Evolutionary conservation across 1,284 basidiomycete genomes (phyloP), one percentile per base, ranked within the genome.

Genomic region (Ustilago tritici): DNA sequence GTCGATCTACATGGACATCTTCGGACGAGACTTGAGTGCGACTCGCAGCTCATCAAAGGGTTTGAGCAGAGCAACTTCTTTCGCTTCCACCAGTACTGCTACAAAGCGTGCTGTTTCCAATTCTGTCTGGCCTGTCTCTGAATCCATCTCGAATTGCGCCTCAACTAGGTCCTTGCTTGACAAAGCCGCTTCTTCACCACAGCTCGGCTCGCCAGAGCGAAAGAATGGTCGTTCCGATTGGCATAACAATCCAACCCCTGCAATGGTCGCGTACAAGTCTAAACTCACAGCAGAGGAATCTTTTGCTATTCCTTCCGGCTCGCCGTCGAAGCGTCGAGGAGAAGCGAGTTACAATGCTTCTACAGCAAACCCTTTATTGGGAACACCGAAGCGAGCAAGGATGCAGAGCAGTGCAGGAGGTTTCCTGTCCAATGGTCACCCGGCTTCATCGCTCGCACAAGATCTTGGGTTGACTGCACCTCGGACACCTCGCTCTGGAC

Each of bases 371-470:
- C 61, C 53, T 19, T 15, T 70, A 12, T 41, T 70, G 8, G 63
- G 54, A 34, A 66, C 75, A 15, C 66, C 65, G 28, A 58, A 56
- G 2, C 32, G 76, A 2, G 28, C 38, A n/a, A 49, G 71, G 11
- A 56, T 74, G 55, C 64, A 78, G 55, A 74, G 70, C 56, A 61
- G 56, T 28, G 70, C 2, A 28, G 3, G 64, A 14, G 70, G 70
- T 9, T 71, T 81, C 43, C 56, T 81, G 2, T 71, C 79, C 36
- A 81, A 81, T 36, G 79, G 79, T 14, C 79, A 80, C 52, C 79
- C 78, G 6, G 79, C 79, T 1, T 81, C 79, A 6, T 81, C 79
- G 12, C 67, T 81, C 7, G 79, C 79, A 12, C 78, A 80, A 59
- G 79, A 76, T 56, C 52, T 81, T 8, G 79, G 79, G 1, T 47